Evolutionary conservation across 129 eudicot species (phyloP).

Genomic region (Flaveria ramosissima): DNA sequence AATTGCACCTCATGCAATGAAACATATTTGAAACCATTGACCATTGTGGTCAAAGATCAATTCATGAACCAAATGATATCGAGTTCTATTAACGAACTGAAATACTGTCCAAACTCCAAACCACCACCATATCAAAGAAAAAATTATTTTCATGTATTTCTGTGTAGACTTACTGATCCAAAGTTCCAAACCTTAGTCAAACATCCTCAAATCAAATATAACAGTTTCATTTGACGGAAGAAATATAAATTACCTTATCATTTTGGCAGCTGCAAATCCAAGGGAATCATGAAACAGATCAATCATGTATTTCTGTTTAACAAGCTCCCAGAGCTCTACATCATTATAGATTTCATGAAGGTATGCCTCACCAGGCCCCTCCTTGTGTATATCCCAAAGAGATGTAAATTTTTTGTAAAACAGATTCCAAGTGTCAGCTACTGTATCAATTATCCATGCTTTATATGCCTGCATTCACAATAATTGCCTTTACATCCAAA

Average conservation of each 20-base stretch:
- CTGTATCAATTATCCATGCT: constrained; percentile 69
- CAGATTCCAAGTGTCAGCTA: constrained; percentile 84
- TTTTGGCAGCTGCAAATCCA: constrained; percentile 96
- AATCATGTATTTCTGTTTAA: constrained; percentile 66
- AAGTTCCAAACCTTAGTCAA: constrained; percentile 11
- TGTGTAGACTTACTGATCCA: constrained; percentile 14
- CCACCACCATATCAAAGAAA: no score
- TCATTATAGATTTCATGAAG: constrained; percentile 72
- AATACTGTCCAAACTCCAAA: constrained; percentile 6
- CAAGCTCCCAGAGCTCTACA: constrained; percentile 56
- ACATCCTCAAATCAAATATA: background rate
- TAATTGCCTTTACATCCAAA: background rate
- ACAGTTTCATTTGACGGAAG: background rate
- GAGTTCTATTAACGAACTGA: background rate
- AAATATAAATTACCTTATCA: constrained; percentile 65
- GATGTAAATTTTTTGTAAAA: constrained; percentile 70
- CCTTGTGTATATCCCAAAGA: constrained; percentile 90
- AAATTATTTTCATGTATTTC: background rate
- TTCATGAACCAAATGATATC: background rate
- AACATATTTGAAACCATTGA: background rate
- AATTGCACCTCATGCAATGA: background rate
- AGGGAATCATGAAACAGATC: constrained; percentile 83
- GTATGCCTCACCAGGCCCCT: constrained; percentile 91
- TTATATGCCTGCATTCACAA: constrained; percentile 57
- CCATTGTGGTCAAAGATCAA: constrained; percentile 3